phyloP scores from a whole-genome alignment of 257 asterid genomes.

The Nicotiana obtusifolia region DNA sequence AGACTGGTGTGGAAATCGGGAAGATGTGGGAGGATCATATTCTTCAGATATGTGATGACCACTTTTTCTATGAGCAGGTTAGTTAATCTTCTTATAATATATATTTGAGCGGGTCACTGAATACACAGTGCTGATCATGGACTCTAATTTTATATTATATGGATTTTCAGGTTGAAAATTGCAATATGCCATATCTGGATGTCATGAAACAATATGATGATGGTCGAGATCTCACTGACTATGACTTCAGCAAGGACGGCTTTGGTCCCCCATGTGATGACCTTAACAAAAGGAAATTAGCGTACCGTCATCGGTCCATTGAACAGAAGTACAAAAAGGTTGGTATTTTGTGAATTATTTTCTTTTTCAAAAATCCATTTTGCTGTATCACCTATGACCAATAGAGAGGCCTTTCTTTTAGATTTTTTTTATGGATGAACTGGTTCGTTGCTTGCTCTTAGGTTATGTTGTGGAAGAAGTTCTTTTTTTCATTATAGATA shows the following conservation, averaged over 20 bases:
- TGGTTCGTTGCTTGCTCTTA: not conserved
- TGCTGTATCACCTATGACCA: not conserved
- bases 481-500: not conserved
- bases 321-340: conserved; percentile 83
- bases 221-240: conserved; percentile 60
- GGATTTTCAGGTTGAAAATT: conserved; percentile 56
- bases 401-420: not conserved
- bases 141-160: not conserved
- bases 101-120: not conserved
- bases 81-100: conserved; percentile 1
- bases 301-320: conserved; percentile 64
- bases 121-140: not conserved
- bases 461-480: not conserved
- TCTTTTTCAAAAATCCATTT: not conserved
- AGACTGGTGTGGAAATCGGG: conserved; percentile 63
- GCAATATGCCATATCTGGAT: conserved; percentile 79
- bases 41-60: conserved; percentile 69
- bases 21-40: conserved; percentile 79
- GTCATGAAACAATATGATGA: conserved; percentile 60
- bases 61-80: conserved; percentile 90
- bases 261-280: conserved; percentile 56
- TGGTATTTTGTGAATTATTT: not conserved
- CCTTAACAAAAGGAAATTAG: conserved; percentile 59
- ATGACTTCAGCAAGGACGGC: conserved; percentile 65
- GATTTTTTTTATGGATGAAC: not conserved